Base-by-base conservation (phyloP, 371 early-diverging fungal species). In the Gilbertella persicaria region DNA sequence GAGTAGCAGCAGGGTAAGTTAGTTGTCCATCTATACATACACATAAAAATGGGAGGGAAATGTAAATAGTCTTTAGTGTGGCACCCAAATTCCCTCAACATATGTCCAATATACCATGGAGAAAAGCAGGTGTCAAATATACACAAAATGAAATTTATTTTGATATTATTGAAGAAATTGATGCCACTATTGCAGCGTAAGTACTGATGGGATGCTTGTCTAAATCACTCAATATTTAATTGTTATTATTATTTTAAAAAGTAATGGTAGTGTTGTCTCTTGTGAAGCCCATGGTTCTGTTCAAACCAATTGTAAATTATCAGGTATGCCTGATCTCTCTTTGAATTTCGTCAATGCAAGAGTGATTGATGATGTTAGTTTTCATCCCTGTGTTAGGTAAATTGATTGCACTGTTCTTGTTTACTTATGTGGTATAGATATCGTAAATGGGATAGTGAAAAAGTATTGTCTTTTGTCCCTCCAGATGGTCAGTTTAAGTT, bases 401-500 rank as follows among this genome's bases (percentile, higher is more conserved):
- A 44, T 13, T 43, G 12, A n/a, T n/a, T n/a, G n/a, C n/a, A n/a
- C n/a, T n/a, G n/a, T n/a, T n/a, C n/a, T n/a, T 50, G 14, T 5
- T 17, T 20, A 45, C 3, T 13, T 5, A 10, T 36, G 16, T 20
- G 24, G 7, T 16, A 1, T 37, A 75, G 82, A 61, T 71, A 77
- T 62, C 76, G 81, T 39, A 88, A 89, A 49, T 96, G 88, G 84
- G 89, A 92, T 47, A 75, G 79, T 30, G 92, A 94, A 46, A 81
- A 86, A 23, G 72, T 84, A 2, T 68, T 97, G 16, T 92, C 90
- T 2, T 97, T 95, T 80, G 85, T 95, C 4, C 97, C 97, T 14
- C 97, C 97, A 7, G 96, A 97, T 69, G 96, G 95, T 5, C 82
- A 82, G 30, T 95, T 94, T 67, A 91, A 87, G 50, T 79, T 95